phyloP scores from a whole-genome alignment of 495 filamentous ascomycete species.

The Podospora didyma region DNA sequence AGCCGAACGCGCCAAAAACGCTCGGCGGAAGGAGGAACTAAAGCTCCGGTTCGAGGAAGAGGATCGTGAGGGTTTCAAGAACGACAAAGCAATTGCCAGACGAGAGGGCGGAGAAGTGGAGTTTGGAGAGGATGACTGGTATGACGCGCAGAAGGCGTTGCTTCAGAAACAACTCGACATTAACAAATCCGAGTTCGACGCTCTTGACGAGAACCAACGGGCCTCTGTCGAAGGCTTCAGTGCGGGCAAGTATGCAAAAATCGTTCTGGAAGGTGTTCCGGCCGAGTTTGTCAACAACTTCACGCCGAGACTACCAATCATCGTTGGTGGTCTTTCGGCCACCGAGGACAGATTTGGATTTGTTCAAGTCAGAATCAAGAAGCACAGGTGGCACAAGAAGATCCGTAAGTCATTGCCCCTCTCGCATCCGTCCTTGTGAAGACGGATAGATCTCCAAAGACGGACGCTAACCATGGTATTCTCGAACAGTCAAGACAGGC shows the following conservation, averaged over 20 bases:
- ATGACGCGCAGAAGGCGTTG: slow-evolving; percentile 90
- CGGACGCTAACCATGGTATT: neutral
- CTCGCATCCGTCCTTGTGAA: neutral
- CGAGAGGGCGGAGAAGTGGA: slow-evolving; percentile 60
- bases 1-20: slow-evolving; percentile 86
- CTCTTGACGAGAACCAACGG: slow-evolving; percentile 74
- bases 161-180: slow-evolving; percentile 92
- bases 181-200: slow-evolving; percentile 87
- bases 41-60: slow-evolving; percentile 95
- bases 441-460: no score
- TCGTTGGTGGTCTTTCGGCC: slow-evolving; percentile 83
- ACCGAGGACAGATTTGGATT: slow-evolving; percentile 95
- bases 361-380: slow-evolving; percentile 92
- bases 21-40: slow-evolving; percentile 87
- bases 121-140: slow-evolving; percentile 98
- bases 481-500: slow-evolving; percentile 70
- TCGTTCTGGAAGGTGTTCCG: slow-evolving; percentile 82
- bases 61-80: slow-evolving; percentile 87
- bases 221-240: slow-evolving; percentile 81
- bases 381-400: slow-evolving; percentile 98
- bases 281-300: slow-evolving; percentile 90
- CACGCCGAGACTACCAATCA: slow-evolving; percentile 76
- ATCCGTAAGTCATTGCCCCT: slow-evolving; percentile 44
- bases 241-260: slow-evolving; percentile 90
- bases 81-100: slow-evolving; percentile 71